A percentile compares a stretch with the other conserved stretches of the same genome.
These are phyloP conservation scores for Chlorella vulgaris DNA, from an alignment of 139 green algal genomes.

Conservation along the genomic window DNA sequence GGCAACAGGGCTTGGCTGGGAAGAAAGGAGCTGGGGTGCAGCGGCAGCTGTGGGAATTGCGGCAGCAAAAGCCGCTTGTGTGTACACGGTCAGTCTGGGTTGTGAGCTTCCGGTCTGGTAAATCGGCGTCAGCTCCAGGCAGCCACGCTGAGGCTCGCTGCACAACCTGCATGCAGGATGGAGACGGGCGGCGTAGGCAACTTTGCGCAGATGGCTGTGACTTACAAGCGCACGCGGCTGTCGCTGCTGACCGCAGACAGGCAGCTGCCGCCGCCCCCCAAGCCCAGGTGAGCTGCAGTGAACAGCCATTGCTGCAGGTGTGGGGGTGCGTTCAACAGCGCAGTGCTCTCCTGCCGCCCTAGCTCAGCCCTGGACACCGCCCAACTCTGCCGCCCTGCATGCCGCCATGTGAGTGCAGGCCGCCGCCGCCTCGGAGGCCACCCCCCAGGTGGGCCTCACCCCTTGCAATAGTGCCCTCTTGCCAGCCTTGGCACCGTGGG, in stretches of 20 bases:
- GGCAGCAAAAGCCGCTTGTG: not conserved
- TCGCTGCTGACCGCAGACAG: not conserved
- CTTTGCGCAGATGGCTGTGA: not conserved
- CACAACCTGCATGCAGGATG: conserved; percentile 9
- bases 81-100: no score
- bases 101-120: no score
- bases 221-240: not conserved
- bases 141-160: not conserved
- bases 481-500: no score
- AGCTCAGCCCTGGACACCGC: not conserved
- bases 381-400: no score
- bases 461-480: no score
- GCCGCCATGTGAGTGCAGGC: not conserved
- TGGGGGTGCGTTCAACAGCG: not conserved
- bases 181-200: not conserved
- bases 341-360: not conserved
- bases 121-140: no score
- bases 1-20: no score
- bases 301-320: not conserved
- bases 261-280: not conserved
- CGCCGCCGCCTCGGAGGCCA: not conserved
- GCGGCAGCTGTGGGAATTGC: not conserved
- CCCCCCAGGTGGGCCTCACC: not conserved
- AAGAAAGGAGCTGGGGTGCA: not conserved
- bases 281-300: not conserved